Evolutionary conservation across 495 filamentous ascomycete species (phyloP), one percentile per base, ranked within the genome.

Genomic region (Daldinia loculata): DNA sequence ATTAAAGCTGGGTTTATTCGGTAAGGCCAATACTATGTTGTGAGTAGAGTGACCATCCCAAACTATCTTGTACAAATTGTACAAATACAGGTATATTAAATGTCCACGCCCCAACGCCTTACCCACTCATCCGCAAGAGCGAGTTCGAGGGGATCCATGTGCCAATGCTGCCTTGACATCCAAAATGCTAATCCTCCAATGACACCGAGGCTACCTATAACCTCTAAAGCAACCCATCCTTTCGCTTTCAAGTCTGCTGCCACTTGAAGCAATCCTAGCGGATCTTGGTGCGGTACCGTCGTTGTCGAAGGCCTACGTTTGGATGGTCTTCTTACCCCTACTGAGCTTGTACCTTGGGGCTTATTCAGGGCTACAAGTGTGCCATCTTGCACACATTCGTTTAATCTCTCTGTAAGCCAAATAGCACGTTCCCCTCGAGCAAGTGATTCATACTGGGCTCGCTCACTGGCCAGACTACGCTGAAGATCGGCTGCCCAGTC

Each of bases 401-500:
- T 86, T 1, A 97, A 78, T 69, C 86, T 84, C 76, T 94, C 89
- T 0, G 90, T 92, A 12, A 95, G 85, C 93, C 93, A 96, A 15
- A 90, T 79, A 11, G 91, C 90, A 29, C 92, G 84, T 68, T 97
- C 92, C n/a, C 84, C 86, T 5, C 86, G 82, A 7, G 90, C 88
- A 0, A 96, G 83, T 2, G 86, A 80, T 48, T 92, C 89, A 65
- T 92, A 97, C 75, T 91, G 83, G 24, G 89, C 88, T 9, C 92
- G 89, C 77, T 99, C 95, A 45, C 92, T 91, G 26, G 90, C 86
- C 5, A 97, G 80, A 70, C 91, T 94, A 53, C 88, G 89, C 75
- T 98, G 94, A 0, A 99, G 85, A 74, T 97, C 93, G 1, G 89
- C 85, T 9, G 95, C 95, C 95, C 95, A 99, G 74, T 94, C 92